A percentile compares a stretch with the other conserved stretches of the same genome.
Conservation (phyloP, 1,139 yeast species). For the Nakaseomyces kungkrabaensis region DNA sequence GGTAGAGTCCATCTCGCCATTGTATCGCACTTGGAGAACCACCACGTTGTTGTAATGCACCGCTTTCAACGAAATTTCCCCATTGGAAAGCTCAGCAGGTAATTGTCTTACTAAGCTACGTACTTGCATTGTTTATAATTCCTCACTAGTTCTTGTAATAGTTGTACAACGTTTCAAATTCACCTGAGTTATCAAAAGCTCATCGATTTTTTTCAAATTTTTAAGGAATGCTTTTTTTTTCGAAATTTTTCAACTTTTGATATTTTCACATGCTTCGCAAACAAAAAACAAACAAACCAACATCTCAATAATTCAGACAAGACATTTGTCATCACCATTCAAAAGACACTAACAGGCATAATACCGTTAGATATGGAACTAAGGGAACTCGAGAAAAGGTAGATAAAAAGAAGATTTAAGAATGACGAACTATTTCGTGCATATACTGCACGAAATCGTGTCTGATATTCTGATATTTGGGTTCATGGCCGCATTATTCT, state of each 20-base stretch:
- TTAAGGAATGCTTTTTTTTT: background rate
- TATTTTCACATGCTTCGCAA: background rate
- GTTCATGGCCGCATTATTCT: conserved; percentile 19
- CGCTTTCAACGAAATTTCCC: conserved; percentile 11
- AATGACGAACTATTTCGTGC: background rate
- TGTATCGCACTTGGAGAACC: conserved; percentile 28
- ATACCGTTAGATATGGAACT: too few relatives aligned
- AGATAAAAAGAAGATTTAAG: too few relatives aligned
- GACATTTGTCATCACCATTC: too few relatives aligned
- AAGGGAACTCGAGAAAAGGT: too few relatives aligned
- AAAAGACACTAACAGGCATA: too few relatives aligned
- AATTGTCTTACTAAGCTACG: conserved; percentile 3
- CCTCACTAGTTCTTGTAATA: too few relatives aligned
- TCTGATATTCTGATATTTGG: conserved; percentile 13
- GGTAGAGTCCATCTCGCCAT: conserved; percentile 36
- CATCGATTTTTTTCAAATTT: too few relatives aligned
- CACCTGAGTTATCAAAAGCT: too few relatives aligned
- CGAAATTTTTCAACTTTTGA: background rate
- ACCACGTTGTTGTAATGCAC: conserved; percentile 26
- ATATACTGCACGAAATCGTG: conserved; percentile 8
- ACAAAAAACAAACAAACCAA: background rate
- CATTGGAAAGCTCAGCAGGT: conserved; percentile 8
- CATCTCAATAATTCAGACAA: background rate
- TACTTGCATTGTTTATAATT: background rate
- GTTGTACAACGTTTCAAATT: too few relatives aligned